Evolutionary conservation across 83 land plant species (phyloP).

Genomic region (Larix sibirica): DNA sequence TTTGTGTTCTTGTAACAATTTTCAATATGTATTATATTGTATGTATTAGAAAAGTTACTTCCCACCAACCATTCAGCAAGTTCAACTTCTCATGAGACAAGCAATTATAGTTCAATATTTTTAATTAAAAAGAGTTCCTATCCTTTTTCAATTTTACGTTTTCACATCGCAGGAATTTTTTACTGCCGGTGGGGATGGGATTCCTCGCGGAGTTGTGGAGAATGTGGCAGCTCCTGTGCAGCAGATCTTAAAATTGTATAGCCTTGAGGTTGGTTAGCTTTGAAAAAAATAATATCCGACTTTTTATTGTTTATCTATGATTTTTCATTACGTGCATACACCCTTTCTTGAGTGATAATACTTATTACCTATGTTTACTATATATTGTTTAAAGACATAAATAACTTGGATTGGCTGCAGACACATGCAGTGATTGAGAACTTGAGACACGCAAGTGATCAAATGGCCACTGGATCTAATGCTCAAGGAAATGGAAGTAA

Average conservation of each 20-base stretch:
- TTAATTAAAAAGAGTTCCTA: constrained; percentile 1
- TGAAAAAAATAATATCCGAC: not conserved
- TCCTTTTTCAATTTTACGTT: constrained; percentile 5
- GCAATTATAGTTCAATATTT: constrained; percentile 3
- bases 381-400: not conserved
- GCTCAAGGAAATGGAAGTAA: constrained; percentile 44
- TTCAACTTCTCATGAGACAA: not conserved
- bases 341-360: not conserved
- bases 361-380: not conserved
- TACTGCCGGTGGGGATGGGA: constrained; percentile 96
- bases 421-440: constrained; percentile 85
- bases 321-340: not conserved
- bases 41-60: not conserved
- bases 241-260: constrained; percentile 63
- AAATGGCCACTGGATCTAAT: constrained; percentile 39
- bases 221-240: constrained; percentile 80
- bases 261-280: constrained; percentile 64
- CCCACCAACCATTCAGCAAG: too few species aligned
- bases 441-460: constrained; percentile 63
- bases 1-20: not conserved
- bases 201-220: constrained; percentile 91
- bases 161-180: constrained; percentile 74
- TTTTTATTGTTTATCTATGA: not conserved
- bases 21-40: not conserved
- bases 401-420: constrained; percentile 38